These are phyloP conservation scores for Debaryomyces prosopidis DNA, from an alignment of 805 yeast species.

Conservation along the genomic window DNA sequence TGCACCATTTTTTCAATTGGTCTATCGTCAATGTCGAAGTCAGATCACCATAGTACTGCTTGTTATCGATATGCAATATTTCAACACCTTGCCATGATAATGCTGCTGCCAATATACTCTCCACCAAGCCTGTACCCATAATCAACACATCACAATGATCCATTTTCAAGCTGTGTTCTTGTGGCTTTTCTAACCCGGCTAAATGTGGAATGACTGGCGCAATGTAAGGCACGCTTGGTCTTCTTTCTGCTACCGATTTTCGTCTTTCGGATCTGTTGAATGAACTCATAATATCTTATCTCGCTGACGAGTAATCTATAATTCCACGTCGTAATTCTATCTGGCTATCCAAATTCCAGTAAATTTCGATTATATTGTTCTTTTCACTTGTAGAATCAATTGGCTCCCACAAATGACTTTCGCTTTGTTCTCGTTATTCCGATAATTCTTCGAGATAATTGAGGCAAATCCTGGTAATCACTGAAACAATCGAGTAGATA, in stretches of 20 bases:
- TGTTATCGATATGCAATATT: conserved; percentile 85
- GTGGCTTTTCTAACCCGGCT: conserved; percentile 78
- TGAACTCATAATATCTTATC: conserved; percentile 3
- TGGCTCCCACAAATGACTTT: no score
- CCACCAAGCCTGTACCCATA: conserved; percentile 89
- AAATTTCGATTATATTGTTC: no score
- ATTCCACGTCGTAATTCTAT: no score
- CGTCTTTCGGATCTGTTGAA: conserved; percentile 39
- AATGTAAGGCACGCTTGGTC: conserved; percentile 43
- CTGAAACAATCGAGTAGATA: no score
- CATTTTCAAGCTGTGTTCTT: conserved; percentile 62
- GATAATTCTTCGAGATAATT: no score
- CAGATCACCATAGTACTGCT: conserved; percentile 85
- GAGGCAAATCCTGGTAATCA: no score
- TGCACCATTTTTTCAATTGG: conserved; percentile 82
- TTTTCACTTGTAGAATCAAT: no score
- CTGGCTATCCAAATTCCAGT: no score
- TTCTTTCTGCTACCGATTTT: conserved; percentile 45
- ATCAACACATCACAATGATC: conserved; percentile 79
- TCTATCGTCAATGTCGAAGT: conserved; percentile 84
- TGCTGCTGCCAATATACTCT: conserved; percentile 88
- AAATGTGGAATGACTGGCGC: conserved; percentile 63
- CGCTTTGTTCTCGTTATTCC: no score
- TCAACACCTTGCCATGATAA: conserved; percentile 98
- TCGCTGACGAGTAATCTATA: no score